Evolutionary conservation across 169 alveolate genomes (phyloP), one percentile per base, ranked within the genome.

Genomic region (Cryptosporidium parvum): DNA sequence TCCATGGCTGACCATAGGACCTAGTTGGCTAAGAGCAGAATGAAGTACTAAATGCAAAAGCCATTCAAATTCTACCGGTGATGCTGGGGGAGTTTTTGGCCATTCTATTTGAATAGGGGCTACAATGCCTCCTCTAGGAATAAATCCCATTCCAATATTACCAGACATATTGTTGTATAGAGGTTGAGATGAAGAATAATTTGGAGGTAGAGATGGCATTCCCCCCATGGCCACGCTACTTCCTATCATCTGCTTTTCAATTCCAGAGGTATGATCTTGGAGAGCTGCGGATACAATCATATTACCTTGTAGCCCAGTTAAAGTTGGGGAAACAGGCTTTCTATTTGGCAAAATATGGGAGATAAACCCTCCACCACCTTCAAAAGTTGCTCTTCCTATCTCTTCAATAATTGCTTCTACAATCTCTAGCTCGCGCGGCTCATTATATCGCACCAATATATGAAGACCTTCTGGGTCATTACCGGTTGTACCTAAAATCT

Each of bases 401-500:
- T 80, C 89, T 4, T 80, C 89, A 29, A 80, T 80, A 14, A 80
- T 80, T 62, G 89, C 65, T 29, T 80, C 89, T 10, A 80, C 89
- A 5, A 80, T 65, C 35, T 80, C 89, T 7, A 80, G 53, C 35
- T 80, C 89, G 7, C 89, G 35, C 42, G 73, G 89, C 52, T 80
- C 89, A 80, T 80, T 80, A 44, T 80, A 80, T 7, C 89, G 73
- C 8, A 80, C 89, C 42, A 80, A 7, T 37, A 80, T 39, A 62
- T 80, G 75, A 18, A 80, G 68, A 26, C 89, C 89, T 12, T 80
- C 89, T 3, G 89, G 89, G 44, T 80, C 89, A 80, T 80, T 80
- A 3, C 73, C 62, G 21, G 86, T 75, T 80, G 89, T 80, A 31
- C 89, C 89, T n/a, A 80, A 58, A 59, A 80, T 80, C 39, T 80